phyloP scores from a whole-genome alignment of 805 yeast genomes.

The Wickerhamomyces sydowiorum region DNA sequence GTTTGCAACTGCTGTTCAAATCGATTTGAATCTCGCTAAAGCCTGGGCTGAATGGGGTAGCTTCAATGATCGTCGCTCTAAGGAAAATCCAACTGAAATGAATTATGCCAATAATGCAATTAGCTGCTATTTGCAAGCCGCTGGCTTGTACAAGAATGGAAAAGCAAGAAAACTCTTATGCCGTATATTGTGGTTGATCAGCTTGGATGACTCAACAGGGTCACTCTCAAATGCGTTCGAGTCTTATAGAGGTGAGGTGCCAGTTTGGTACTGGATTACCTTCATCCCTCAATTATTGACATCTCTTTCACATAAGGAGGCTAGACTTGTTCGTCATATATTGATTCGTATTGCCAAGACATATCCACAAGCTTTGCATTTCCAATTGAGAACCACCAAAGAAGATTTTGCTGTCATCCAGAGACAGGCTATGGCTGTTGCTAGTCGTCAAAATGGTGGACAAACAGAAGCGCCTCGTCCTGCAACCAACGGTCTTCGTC shows the following conservation, averaged over 20 bases:
- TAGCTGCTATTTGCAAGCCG: constrained; percentile 95
- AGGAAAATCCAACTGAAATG: constrained; percentile 76
- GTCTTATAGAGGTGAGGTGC: constrained; percentile 89
- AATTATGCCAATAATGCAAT: constrained; percentile 89
- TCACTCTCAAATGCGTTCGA: constrained; percentile 84
- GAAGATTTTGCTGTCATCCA: constrained; percentile 90
- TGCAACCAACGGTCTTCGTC: constrained; percentile 34
- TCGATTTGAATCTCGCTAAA: constrained; percentile 88
- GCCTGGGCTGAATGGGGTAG: constrained; percentile 99
- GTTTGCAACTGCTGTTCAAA: constrained; percentile 95
- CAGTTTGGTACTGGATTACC: constrained; percentile 99
- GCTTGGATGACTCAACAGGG: constrained; percentile 82
- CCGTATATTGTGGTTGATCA: constrained; percentile 87
- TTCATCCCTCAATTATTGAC: constrained; percentile 92
- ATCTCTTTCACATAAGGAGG: constrained; percentile 87
- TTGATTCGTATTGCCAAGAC: constrained; percentile 90
- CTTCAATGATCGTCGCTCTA: constrained; percentile 83
- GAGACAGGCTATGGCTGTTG: constrained; percentile 58
- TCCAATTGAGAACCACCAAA: constrained; percentile 90
- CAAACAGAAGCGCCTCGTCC: constrained; percentile 1
- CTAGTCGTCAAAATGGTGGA: constrained; percentile 25
- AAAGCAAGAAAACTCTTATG: constrained; percentile 86
- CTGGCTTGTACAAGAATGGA: constrained; percentile 89
- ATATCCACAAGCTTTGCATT: constrained; percentile 95
- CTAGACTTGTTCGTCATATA: constrained; percentile 80